Evolutionary conservation across 1,284 basidiomycete genomes (phyloP), one percentile per base, ranked within the genome.

Genomic region (Sporisorium exsertum): DNA sequence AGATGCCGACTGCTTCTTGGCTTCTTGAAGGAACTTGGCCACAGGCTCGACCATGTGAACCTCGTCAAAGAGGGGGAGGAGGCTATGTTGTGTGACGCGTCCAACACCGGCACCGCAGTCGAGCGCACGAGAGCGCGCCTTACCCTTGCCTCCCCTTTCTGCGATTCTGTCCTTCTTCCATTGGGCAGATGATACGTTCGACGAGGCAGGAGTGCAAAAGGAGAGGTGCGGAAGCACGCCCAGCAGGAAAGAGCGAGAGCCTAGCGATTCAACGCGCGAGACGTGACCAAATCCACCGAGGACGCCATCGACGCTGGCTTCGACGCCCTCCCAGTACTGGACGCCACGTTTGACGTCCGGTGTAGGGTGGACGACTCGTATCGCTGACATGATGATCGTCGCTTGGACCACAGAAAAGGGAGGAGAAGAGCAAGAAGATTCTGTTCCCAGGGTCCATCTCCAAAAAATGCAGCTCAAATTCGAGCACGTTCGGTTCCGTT

Each of bases 31-130:
- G 60, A 85, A 84, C 73, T 83, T 83, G 56, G 64, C 63, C 9
- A 84, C 83, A 1, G 84, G 84, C 63, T 85, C 84, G 49, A 84
- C 83, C 47, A 85, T 66, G 49, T 84, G 81, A 8, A 85, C 84
- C 45, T 84, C 75, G 51, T 85, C 83, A 26, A 83, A 73, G 46
- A 85, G 70, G n/a, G 77, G 79, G 18, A 82, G 64, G 9, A 85
- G 62, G 33, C 75, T 79, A 70, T 82, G 76, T 50, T 80, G 67
- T 6, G 79, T 81, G 26, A 85, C 84, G n/a, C 84, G 58, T 5
- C 84, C 84, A 6, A 85, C 81, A 13, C 84, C 84, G 10, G 84
- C 84, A 40, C 84, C 84, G 55, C 79, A 82, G 52, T 85, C 84
- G 24, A 85, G 74, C 20, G 81, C 84, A 16, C 83, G 67, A 7